Conservation (phyloP, 1,284 basidiomycete genomes). For the Ustilago crameri region DNA sequence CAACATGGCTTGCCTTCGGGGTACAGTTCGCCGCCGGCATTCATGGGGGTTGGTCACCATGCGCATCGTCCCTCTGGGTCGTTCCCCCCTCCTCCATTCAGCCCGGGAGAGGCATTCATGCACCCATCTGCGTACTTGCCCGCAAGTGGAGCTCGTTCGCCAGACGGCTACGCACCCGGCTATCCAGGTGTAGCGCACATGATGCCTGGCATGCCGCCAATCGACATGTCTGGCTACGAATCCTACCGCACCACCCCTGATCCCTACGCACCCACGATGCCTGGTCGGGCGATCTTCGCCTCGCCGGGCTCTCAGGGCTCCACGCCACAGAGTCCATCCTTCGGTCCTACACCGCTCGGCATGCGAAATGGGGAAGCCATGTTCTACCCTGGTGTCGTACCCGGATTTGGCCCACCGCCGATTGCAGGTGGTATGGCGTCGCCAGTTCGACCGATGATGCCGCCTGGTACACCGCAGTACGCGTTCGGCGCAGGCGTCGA, state of each 20-base stretch:
- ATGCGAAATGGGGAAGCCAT: conserved; percentile 42
- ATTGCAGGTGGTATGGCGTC: conserved; percentile 30
- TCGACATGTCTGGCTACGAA: conserved; percentile 56
- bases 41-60: conserved; percentile 20
- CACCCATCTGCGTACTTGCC: conserved; percentile 35
- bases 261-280: conserved; percentile 51
- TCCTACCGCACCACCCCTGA: conserved; percentile 57
- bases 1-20: conserved; percentile 2
- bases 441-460: conserved; percentile 21
- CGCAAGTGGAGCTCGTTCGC: conserved; percentile 37
- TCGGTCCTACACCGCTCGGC: conserved; percentile 32
- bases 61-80: conserved; percentile 33
- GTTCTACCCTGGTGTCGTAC: conserved; percentile 35
- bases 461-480: conserved; percentile 31
- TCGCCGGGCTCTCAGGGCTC: conserved; percentile 45
- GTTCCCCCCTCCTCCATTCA: conserved; percentile 36
- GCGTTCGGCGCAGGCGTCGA: conserved; percentile 24
- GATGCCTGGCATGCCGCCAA: conserved; percentile 33
- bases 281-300: conserved; percentile 47
- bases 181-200: conserved; percentile 30
- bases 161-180: conserved; percentile 33
- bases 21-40: conserved; percentile 22
- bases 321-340: conserved; percentile 46
- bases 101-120: conserved; percentile 34
- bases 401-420: conserved; percentile 26